Percentiles rank a stretch among this genome's conserved stretches.
phyloP scores from a whole-genome alignment of 305 asterid species.

The Nicotiana rustica region DNA sequence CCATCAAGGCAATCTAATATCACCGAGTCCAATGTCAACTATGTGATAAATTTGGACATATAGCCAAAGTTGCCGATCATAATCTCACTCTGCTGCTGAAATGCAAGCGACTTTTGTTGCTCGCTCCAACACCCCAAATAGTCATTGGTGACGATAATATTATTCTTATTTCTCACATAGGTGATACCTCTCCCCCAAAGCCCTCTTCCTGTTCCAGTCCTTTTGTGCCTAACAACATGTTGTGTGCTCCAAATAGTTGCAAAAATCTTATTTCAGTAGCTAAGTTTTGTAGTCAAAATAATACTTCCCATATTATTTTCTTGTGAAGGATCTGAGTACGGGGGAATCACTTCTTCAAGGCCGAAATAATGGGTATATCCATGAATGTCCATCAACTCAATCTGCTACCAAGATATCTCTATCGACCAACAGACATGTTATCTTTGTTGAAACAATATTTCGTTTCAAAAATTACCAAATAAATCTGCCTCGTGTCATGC shows the following conservation, averaged over 20 bases:
- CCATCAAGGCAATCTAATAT: too few relatives aligned
- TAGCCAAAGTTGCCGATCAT: neutral
- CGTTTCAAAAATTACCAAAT: neutral
- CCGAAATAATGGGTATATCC: too few relatives aligned
- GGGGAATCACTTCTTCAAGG: too few relatives aligned
- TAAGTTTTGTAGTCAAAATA: too few relatives aligned
- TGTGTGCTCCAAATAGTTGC: neutral
- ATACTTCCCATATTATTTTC: too few relatives aligned
- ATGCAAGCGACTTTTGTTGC: too few relatives aligned
- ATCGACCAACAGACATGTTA: neutral
- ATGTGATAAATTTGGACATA: constrained; percentile 8
- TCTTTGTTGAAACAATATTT: neutral
- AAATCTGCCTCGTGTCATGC: neutral
- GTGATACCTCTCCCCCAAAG: neutral
- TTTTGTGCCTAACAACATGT: neutral
- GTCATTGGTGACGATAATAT: too few relatives aligned
- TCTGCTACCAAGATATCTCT: too few relatives aligned
- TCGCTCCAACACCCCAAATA: too few relatives aligned
- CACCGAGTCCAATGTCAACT: neutral
- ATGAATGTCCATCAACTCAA: too few relatives aligned
- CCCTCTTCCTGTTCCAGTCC: neutral
- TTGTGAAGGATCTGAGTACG: too few relatives aligned
- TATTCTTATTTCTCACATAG: too few relatives aligned
- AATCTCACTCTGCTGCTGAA: neutral
- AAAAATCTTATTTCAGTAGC: neutral